Evolutionary conservation across 192 early-diverging fungal genomes (phyloP).

Genomic region (Dimargaris xerosporica): DNA sequence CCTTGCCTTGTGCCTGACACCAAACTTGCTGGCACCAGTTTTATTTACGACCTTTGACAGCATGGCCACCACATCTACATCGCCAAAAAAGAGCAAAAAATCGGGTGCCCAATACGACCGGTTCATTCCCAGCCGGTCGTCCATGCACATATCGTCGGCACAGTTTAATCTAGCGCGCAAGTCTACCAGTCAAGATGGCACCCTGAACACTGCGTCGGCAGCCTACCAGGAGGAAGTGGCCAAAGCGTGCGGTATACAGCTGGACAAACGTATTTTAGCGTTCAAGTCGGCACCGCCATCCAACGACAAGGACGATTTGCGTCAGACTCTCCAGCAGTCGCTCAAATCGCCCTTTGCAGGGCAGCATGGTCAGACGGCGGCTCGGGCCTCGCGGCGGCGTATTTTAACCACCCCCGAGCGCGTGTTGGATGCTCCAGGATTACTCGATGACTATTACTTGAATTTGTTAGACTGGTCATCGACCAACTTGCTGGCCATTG

Average conservation of each 20-base stretch:
- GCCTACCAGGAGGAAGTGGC: slow-evolving; percentile 70
- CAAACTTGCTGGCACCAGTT: too few species aligned
- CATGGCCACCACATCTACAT: background rate
- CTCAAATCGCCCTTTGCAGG: slow-evolving; percentile 19
- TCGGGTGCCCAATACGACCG: slow-evolving; percentile 46
- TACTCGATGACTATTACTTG: slow-evolving; percentile 90
- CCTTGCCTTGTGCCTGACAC: too few species aligned
- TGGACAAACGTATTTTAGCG: slow-evolving; percentile 64
- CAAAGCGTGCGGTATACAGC: slow-evolving; percentile 56
- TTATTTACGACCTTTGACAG: background rate
- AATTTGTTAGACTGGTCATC: slow-evolving; percentile 88
- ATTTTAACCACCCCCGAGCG: slow-evolving; percentile 69
- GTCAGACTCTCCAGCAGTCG: slow-evolving; percentile 37
- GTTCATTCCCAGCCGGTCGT: slow-evolving; percentile 70
- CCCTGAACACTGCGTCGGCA: slow-evolving; percentile 24
- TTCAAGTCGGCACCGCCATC: slow-evolving; percentile 68
- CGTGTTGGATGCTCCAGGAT: slow-evolving; percentile 75
- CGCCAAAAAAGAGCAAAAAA: slow-evolving; percentile 8
- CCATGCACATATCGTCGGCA: slow-evolving; percentile 48
- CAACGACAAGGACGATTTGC: slow-evolving; percentile 29
- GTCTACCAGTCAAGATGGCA: slow-evolving; percentile 3
- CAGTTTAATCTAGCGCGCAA: slow-evolving; percentile 50
- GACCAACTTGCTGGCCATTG: slow-evolving; percentile 71
- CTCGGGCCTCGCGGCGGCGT: slow-evolving; percentile 31
- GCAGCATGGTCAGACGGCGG: too few species aligned